Conservation (phyloP, 2,329 filamentous ascomycete species). For the Penicillium sp. region DNA sequence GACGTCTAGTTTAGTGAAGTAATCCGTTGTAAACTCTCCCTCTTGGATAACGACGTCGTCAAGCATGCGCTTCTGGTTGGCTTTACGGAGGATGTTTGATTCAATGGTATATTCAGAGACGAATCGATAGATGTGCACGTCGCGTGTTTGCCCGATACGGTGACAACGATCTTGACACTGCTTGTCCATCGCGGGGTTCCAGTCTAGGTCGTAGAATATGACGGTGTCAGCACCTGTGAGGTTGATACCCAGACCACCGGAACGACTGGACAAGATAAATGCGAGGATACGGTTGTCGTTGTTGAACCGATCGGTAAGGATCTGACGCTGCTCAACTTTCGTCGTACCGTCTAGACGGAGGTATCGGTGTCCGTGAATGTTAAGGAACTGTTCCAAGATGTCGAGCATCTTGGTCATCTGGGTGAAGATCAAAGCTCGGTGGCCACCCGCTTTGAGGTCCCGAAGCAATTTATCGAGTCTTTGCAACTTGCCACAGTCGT, state of each 20-base stretch:
- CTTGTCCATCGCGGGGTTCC: constrained; percentile 99
- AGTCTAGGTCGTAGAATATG: constrained; percentile 97
- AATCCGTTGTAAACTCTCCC: constrained; percentile 93
- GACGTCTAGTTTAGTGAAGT: constrained; percentile 69
- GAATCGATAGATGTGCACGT: constrained; percentile 95
- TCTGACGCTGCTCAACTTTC: constrained; percentile 89
- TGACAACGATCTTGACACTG: constrained; percentile 97
- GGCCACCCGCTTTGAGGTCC: constrained; percentile 76
- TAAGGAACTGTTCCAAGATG: constrained; percentile 92
- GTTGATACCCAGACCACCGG: constrained; percentile 91
- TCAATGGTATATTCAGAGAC: constrained; percentile 92
- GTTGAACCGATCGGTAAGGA: constrained; percentile 93
- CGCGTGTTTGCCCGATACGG: constrained; percentile 91
- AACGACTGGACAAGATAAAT: constrained; percentile 91
- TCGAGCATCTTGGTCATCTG: constrained; percentile 99
- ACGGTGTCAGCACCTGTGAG: constrained; percentile 95
- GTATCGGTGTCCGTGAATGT: constrained; percentile 95
- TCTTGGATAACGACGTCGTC: constrained; percentile 98
- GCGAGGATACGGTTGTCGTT: constrained; percentile 82
- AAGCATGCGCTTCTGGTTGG: constrained; percentile 93
- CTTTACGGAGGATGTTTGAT: constrained; percentile 92
- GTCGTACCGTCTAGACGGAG: constrained; percentile 91
- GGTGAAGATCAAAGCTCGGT: constrained; percentile 92
- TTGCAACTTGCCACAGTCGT: constrained; percentile 94
- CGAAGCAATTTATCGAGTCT: constrained; percentile 77